Evolutionary conservation across 768 basidiomycete species (phyloP).

Genomic region (Rhizopogon roseolus): DNA sequence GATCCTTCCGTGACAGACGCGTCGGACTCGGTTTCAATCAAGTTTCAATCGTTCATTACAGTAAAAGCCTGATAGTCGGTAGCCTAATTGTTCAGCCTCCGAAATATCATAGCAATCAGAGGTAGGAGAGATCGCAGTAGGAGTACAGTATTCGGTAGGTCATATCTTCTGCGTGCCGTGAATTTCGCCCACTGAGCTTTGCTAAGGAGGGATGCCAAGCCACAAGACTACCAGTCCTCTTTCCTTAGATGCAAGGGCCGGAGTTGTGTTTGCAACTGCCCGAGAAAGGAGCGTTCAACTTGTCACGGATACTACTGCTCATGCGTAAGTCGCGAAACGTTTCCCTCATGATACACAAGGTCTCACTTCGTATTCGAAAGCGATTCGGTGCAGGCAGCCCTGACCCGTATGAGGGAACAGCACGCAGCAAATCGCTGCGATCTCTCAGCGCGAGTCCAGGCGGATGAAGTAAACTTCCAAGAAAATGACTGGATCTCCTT

Average conservation of each 20-base stretch:
- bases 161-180: background rate
- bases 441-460: background rate
- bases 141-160: background rate
- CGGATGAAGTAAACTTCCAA: background rate
- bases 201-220: background rate
- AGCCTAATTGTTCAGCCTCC: no score
- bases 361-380: constrained; percentile 8
- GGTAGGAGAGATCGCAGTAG: no score
- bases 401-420: constrained; percentile 18
- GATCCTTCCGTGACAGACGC: no score
- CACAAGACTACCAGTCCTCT: background rate
- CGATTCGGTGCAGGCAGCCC: constrained; percentile 11
- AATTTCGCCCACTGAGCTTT: background rate
- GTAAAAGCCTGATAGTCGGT: no score
- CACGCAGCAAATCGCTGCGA: constrained; percentile 8
- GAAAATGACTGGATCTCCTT: background rate
- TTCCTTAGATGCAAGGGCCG: constrained; percentile 15
- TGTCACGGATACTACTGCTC: constrained; percentile 20
- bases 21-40: no score
- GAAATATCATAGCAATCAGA: no score
- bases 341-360: background rate
- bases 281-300: constrained; percentile 8
- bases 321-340: constrained; percentile 16
- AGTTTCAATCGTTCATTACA: no score
- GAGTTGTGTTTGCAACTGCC: constrained; percentile 12